A percentile compares a stretch with the other conserved stretches of the same genome.
Evolutionary conservation across 2,329 filamentous ascomycete genomes (phyloP).

Genomic region (Chaetomium sp.): DNA sequence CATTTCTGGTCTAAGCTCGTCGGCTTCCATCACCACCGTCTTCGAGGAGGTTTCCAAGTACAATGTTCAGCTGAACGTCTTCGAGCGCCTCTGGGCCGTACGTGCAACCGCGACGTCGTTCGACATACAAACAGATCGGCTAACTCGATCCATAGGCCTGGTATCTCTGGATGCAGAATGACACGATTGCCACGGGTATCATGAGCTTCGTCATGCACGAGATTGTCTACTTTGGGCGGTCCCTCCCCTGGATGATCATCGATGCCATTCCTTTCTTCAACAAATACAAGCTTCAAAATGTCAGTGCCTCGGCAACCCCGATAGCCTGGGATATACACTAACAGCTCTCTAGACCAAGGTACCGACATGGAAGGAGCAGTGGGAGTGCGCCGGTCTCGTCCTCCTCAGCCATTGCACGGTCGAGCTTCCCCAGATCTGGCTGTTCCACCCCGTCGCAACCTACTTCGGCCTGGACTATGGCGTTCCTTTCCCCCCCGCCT

Average conservation of each 20-base stretch:
- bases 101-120: constrained; percentile 36
- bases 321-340: constrained; percentile 21
- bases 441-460: constrained; percentile 96
- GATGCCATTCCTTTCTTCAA: constrained; percentile 85
- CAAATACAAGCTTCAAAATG: constrained; percentile 91
- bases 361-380: constrained; percentile 90
- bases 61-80: constrained; percentile 84
- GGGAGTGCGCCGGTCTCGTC: constrained; percentile 89
- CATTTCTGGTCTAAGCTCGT: constrained; percentile 48
- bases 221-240: constrained; percentile 88
- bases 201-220: constrained; percentile 98
- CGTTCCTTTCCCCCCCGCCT: constrained; percentile 83
- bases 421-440: constrained; percentile 97
- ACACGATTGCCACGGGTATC: constrained; percentile 93
- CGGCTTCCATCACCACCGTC: constrained; percentile 57
- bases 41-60: constrained; percentile 66
- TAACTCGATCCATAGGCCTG: constrained; percentile 59
- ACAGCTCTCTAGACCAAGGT: constrained; percentile 65
- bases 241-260: constrained; percentile 88
- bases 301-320: constrained; percentile 46
- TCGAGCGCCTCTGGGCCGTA: constrained; percentile 87
- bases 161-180: constrained; percentile 99
- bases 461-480: constrained; percentile 86
- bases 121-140: constrained; percentile 27
- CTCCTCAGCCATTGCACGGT: constrained; percentile 96